Base-by-base conservation (phyloP, 169 alveolate species). In the Amoebophrya sp. region DNA sequence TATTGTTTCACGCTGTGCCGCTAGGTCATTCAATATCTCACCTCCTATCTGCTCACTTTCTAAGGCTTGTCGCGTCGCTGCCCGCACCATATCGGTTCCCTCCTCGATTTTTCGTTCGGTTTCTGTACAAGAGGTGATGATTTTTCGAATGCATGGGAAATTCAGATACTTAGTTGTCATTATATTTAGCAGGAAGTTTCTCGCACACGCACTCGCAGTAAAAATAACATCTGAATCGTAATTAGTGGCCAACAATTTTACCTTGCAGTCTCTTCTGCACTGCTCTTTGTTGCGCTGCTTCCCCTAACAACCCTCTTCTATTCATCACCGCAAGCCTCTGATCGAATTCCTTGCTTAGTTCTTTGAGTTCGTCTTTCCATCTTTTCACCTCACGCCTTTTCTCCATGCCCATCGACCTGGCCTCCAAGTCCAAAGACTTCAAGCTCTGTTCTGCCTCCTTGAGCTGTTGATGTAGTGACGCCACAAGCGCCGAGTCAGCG, bases 321-420 rank as follows among this genome's bases (percentile, higher is more conserved):
- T 65, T 65, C n/a, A 65, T 65, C 36, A 65, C 83, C 1, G 83
- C 83, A 10, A 65, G 83, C 83, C n/a, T 65, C 83, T 65, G 83
- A 36, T 65, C 83, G 33, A 65, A 65, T 26, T 65, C 83, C 83
- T 65, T 65, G 83, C 33, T 6, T 29, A 6, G n/a, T 29, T 6
- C 0, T 36, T 65, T 65, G 33, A 65, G 26, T 26, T 65, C 83
- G 33, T 1, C 2, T 18, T 0, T 18, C 83, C 83, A 65, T 10
- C 26, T 6, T 36, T 65, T 6, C 83, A 65, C 83, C 83, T 65
- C 83, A 1, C 33, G 18, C 83, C 83, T 65, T 18, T 65, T 65
- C 2, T 65, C 83, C 83, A 65, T 12, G 39, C 83, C 83, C 33
- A 65, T 1, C 10, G 36, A 12, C 33, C 26, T 65, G 39, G 83